Conservation (phyloP, 1,284 basidiomycete species). For the Cryptococcus floricola region DNA sequence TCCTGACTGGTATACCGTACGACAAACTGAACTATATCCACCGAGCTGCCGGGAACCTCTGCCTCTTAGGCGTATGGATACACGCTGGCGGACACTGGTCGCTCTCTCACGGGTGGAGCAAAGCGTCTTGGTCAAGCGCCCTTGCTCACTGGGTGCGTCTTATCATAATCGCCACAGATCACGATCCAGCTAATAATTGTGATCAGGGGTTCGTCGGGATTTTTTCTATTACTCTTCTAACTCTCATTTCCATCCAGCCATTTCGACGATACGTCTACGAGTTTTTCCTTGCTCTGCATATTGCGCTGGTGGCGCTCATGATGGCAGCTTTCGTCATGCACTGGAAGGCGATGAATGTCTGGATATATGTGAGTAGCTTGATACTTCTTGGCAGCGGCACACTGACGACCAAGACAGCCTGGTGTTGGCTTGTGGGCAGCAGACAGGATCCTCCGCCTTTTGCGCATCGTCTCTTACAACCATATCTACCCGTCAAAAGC, state of each 20-base stretch:
- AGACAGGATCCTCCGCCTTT: slow-evolving; percentile 57
- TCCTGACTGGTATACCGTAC: slow-evolving; percentile 59
- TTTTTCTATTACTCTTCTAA: slow-evolving; percentile 49
- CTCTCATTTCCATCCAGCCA: slow-evolving; percentile 48
- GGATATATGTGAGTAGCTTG: slow-evolving; percentile 27
- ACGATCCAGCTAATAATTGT: not conserved
- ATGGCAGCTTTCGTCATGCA: slow-evolving; percentile 31
- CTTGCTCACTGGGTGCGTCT: slow-evolving; percentile 24
- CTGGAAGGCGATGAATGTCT: slow-evolving; percentile 24
- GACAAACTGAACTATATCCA: slow-evolving; percentile 54
- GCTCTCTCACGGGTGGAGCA: slow-evolving; percentile 13
- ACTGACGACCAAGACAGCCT: slow-evolving; percentile 54
- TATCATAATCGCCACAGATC: not conserved
- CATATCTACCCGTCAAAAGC: slow-evolving; percentile 23
- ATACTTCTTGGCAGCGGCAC: slow-evolving; percentile 10
- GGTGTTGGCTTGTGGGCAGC: slow-evolving; percentile 62
- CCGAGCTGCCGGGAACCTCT: slow-evolving; percentile 32
- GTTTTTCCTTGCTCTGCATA: slow-evolving; percentile 54
- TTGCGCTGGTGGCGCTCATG: slow-evolving; percentile 43
- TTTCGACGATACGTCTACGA: slow-evolving; percentile 53
- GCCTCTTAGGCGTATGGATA: slow-evolving; percentile 31
- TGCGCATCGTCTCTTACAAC: slow-evolving; percentile 58
- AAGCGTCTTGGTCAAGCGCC: slow-evolving; percentile 10
- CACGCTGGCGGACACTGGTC: slow-evolving; percentile 28
- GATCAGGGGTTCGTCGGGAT: slow-evolving; percentile 47